Conservation (phyloP, 2,329 filamentous ascomycete species). For the Epichloe sibirici region DNA sequence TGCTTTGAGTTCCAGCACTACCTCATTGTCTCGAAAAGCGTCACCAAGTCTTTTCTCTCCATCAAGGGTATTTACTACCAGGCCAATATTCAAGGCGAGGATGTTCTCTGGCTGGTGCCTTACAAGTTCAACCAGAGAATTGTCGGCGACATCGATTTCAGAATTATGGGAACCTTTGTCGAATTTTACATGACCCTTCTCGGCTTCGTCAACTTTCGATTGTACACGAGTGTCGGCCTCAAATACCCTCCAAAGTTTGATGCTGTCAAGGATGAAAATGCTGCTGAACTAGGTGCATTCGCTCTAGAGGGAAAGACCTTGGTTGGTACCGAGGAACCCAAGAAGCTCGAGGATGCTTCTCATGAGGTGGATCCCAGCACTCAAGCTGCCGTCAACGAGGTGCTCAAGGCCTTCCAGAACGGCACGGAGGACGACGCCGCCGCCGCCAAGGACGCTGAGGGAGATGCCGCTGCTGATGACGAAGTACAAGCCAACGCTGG, state of each 20-base stretch:
- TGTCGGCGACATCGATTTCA: constrained; percentile 88
- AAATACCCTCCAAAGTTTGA: constrained; percentile 97
- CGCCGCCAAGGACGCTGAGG: constrained; percentile 20
- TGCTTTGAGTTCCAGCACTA: constrained; percentile 97
- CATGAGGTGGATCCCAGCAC: constrained; percentile 48
- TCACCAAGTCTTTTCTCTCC: constrained; percentile 92
- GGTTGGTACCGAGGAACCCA: constrained; percentile 39
- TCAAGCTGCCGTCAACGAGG: constrained; percentile 55
- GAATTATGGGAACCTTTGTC: constrained; percentile 98
- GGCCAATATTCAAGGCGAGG: constrained; percentile 91
- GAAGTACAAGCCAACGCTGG: constrained; percentile 28
- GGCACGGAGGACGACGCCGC: constrained; percentile 29
- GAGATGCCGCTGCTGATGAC: constrained; percentile 28
- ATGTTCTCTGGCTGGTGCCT: constrained; percentile 91
- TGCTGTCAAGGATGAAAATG: constrained; percentile 71
- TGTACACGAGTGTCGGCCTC: constrained; percentile 83
- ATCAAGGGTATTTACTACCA: constrained; percentile 99
- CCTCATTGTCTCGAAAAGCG: constrained; percentile 78
- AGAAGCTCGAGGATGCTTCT: constrained; percentile 33
- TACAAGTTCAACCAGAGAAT: constrained; percentile 97
- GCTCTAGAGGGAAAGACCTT: constrained; percentile 67
- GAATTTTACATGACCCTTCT: constrained; percentile 97
- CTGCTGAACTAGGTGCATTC: constrained; percentile 83
- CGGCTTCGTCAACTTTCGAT: constrained; percentile 88
- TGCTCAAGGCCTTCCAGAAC: constrained; percentile 55